A percentile compares a stretch with the other conserved stretches of the same genome.
phyloP scores from a whole-genome alignment of 1,284 basidiomycete genomes.

The Golubevia pallescens region DNA sequence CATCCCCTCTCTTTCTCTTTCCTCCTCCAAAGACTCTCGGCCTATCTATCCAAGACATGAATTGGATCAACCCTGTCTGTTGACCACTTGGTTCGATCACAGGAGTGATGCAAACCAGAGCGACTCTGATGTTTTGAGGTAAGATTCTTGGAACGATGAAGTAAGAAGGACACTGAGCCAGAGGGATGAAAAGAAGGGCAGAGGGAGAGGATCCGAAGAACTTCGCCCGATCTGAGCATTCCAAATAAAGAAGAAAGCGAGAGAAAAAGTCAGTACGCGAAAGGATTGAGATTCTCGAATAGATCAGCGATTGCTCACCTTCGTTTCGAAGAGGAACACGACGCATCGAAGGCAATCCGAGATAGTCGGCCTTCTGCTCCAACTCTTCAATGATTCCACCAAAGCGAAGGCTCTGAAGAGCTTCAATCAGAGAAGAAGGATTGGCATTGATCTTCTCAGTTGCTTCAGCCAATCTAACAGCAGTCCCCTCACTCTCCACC shows the following conservation, averaged over 20 bases:
- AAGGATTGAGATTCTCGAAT: not conserved
- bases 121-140: slow-evolving; percentile 77
- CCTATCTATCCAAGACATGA: slow-evolving; percentile 72
- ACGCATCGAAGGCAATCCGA: slow-evolving; percentile 71
- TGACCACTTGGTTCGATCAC: slow-evolving; percentile 76
- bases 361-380: slow-evolving; percentile 43
- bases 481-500: not conserved
- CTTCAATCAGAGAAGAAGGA: slow-evolving; percentile 70
- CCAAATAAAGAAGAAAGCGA: not conserved
- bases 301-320: slow-evolving; percentile 66
- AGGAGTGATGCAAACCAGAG: slow-evolving; percentile 69
- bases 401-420: slow-evolving; percentile 70
- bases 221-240: slow-evolving; percentile 66
- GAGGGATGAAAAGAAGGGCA: slow-evolving; percentile 73
- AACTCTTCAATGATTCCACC: slow-evolving; percentile 66
- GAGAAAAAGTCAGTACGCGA: too few species aligned
- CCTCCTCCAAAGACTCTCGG: slow-evolving; percentile 66
- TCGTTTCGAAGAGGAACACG: slow-evolving; percentile 73
- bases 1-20: slow-evolving; percentile 5
- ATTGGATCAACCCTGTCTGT: slow-evolving; percentile 24
- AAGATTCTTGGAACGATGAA: slow-evolving; percentile 79
- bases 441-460: slow-evolving; percentile 73
- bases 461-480: slow-evolving; percentile 67
- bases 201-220: slow-evolving; percentile 72
- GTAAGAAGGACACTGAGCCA: slow-evolving; percentile 74